Evolutionary conservation across 164 flowering plant genomes (phyloP).

Genomic region (Cinnamomum micranthum): DNA sequence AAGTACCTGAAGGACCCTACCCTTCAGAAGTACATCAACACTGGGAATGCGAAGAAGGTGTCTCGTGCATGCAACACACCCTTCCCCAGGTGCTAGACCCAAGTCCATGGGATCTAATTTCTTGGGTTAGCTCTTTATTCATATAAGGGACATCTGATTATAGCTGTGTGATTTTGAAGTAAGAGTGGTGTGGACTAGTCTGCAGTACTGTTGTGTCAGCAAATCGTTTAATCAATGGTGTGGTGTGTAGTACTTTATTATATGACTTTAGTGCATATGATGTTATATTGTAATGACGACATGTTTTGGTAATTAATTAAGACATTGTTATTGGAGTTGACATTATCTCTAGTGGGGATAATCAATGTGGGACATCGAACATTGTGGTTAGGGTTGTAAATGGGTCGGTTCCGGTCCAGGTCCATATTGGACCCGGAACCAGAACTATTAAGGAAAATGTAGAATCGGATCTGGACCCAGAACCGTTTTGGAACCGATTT

Average conservation of each 20-base stretch:
- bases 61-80: conserved; percentile 1
- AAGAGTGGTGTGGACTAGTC: background rate
- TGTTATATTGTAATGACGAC: too few relatives aligned
- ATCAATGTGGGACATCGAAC: too few relatives aligned
- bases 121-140: background rate
- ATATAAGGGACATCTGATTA: background rate
- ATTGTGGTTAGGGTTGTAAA: too few relatives aligned
- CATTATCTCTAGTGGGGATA: too few relatives aligned
- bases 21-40: conserved; percentile 2
- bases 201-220: background rate
- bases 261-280: background rate
- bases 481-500: too few relatives aligned
- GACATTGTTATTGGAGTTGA: too few relatives aligned
- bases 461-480: too few relatives aligned
- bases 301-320: too few relatives aligned
- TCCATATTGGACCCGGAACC: too few relatives aligned
- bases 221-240: background rate
- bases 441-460: too few relatives aligned
- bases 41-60: conserved; percentile 9
- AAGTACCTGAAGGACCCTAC: conserved; percentile 8
- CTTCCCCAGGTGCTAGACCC: conserved; percentile 9
- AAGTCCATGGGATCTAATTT: background rate
- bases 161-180: background rate
- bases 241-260: background rate
- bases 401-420: too few relatives aligned